Evolutionary conservation across 192 early-diverging fungal species (phyloP).

Genomic region (Coemansia sp.): DNA sequence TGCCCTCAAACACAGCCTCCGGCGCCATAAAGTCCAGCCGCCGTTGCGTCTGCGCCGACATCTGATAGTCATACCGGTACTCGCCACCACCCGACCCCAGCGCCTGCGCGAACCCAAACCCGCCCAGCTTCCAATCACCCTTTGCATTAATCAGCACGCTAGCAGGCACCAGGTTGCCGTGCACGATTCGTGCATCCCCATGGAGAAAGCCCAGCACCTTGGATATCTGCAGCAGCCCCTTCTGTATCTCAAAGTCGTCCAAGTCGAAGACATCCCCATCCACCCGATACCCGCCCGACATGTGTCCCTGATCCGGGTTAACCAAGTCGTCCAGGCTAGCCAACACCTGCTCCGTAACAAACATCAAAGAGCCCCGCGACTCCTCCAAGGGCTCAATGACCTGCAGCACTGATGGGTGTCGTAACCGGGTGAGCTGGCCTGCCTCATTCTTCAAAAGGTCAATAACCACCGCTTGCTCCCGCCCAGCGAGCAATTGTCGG

Average conservation of each 20-base stretch:
- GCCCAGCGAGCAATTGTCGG: slow-evolving; percentile 50
- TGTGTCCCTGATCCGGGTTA: slow-evolving; percentile 33
- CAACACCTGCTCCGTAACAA: slow-evolving; percentile 74
- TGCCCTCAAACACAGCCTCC: slow-evolving; percentile 65
- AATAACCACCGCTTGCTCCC: slow-evolving; percentile 55
- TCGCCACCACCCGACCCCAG: slow-evolving; percentile 20
- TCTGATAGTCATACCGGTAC: slow-evolving; percentile 59
- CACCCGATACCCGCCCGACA: slow-evolving; percentile 1
- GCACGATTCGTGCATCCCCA: slow-evolving; percentile 67
- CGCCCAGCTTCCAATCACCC: slow-evolving; percentile 81
- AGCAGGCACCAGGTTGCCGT: slow-evolving; percentile 69
- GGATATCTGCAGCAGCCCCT: slow-evolving; percentile 70
- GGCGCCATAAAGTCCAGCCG: slow-evolving; percentile 67
- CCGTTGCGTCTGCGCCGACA: slow-evolving; percentile 59
- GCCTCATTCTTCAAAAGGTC: slow-evolving; percentile 64
- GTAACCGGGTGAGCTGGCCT: slow-evolving; percentile 64
- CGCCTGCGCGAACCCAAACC: slow-evolving; percentile 60
- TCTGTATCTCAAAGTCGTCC: slow-evolving; percentile 80
- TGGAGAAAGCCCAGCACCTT: slow-evolving; percentile 78
- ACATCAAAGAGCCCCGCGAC: slow-evolving; percentile 62
- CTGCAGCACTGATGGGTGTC: slow-evolving; percentile 76
- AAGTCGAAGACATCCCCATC: slow-evolving; percentile 62
- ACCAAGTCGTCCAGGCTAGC: slow-evolving; percentile 65
- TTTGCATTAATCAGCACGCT: slow-evolving; percentile 75
- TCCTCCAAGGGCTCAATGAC: slow-evolving; percentile 74